Percentiles rank a stretch among this genome's conserved stretches.
phyloP scores from a whole-genome alignment of 73 alveolate species.

The Uronychia binucleata region DNA sequence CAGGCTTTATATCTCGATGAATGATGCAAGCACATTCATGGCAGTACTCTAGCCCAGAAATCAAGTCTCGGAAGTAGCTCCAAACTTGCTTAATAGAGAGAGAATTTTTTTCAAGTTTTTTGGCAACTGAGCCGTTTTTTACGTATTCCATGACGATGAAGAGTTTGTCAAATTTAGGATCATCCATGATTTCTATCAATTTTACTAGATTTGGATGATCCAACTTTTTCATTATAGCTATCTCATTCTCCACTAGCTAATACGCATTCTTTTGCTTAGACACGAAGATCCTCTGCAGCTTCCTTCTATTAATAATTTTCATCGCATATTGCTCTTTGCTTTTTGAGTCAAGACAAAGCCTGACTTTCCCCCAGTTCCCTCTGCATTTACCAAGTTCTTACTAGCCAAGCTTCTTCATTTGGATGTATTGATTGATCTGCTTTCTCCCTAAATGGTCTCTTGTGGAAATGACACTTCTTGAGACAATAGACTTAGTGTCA shows the following conservation, averaged over 20 bases:
- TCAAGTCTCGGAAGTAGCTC: conserved; percentile 51
- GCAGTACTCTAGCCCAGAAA: conserved; percentile 52
- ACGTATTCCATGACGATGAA: conserved; percentile 26
- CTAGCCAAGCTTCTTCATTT: conserved; percentile 14
- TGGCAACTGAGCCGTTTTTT: conserved; percentile 32
- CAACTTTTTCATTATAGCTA: conserved; percentile 38
- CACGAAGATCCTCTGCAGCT: conserved; percentile 39
- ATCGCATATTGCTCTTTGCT: conserved; percentile 34
- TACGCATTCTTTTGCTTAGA: conserved; percentile 37
- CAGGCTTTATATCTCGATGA: conserved; percentile 63
- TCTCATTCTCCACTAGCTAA: conserved; percentile 39
- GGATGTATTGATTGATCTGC: conserved; percentile 6
- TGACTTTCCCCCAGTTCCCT: conserved; percentile 46
- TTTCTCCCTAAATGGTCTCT: background rate
- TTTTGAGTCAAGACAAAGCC: conserved; percentile 31
- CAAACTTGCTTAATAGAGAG: conserved; percentile 20
- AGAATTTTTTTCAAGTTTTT: conserved; percentile 14
- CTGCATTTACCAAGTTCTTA: background rate
- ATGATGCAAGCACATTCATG: conserved; percentile 53
- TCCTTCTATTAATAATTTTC: conserved; percentile 46
- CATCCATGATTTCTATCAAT: conserved; percentile 48
- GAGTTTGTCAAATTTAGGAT: conserved; percentile 35
- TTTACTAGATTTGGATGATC: conserved; percentile 52
- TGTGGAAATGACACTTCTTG: background rate
- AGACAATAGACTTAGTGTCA: background rate